Evolutionary conservation across 768 basidiomycete species (phyloP).

Genomic region (Rhizopogon vinicolor): DNA sequence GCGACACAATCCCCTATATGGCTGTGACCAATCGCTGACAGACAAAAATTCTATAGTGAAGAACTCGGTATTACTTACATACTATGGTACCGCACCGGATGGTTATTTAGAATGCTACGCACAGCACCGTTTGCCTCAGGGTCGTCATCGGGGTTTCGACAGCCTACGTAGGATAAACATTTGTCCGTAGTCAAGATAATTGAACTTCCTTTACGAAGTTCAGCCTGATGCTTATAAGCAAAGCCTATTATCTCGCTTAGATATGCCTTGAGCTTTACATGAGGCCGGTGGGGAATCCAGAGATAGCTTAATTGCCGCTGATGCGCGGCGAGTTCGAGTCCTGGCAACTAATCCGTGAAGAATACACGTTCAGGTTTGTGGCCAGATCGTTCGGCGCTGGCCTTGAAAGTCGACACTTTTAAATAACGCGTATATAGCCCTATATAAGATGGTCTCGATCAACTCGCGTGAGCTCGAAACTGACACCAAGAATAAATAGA

Average conservation of each 20-base stretch:
- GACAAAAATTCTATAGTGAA: neutral
- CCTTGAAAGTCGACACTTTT: neutral
- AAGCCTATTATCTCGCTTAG: slow-evolving; percentile 19
- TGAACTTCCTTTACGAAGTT: slow-evolving; percentile 5
- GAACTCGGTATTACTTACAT: slow-evolving; percentile 5
- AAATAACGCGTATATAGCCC: neutral
- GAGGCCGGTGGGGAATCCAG: slow-evolving; percentile 16
- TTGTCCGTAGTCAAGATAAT: slow-evolving; percentile 1
- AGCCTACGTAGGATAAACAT: slow-evolving; percentile 5
- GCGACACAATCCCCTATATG: neutral
- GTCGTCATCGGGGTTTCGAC: slow-evolving; percentile 1
- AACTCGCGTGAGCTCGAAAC: neutral
- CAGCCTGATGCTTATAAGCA: slow-evolving; percentile 1
- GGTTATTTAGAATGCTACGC: neutral
- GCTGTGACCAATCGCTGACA: neutral
- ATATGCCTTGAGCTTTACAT: slow-evolving; percentile 26
- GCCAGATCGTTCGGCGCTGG: neutral
- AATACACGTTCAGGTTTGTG: slow-evolving; percentile 17
- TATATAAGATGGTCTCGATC: neutral
- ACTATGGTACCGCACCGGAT: slow-evolving; percentile 8
- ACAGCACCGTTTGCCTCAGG: neutral
- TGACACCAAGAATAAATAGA: neutral
- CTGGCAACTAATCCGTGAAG: neutral
- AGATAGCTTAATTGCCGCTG: slow-evolving; percentile 19
- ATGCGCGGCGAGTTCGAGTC: slow-evolving; percentile 3